These are phyloP conservation scores for Puccinia hordei DNA, from an alignment of 1,284 basidiomycete species.

Conservation along the genomic window DNA sequence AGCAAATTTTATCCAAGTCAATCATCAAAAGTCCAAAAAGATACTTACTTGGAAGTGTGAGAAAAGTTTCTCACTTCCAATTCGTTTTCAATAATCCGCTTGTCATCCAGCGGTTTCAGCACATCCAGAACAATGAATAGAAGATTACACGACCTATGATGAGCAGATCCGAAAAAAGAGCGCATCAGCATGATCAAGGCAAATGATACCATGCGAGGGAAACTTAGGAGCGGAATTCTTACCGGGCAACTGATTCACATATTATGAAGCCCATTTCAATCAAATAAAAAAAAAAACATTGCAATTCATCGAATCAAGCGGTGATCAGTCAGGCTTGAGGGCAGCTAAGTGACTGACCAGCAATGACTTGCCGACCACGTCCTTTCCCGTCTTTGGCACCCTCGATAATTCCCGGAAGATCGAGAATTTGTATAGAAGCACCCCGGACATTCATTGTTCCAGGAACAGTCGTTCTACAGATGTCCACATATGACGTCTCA, in stretches of 20 bases:
- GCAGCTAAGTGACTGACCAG: slow-evolving; percentile 65
- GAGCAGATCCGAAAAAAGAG: slow-evolving; percentile 61
- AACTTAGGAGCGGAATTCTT: background rate
- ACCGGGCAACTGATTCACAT: slow-evolving; percentile 22
- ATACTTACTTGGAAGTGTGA: background rate
- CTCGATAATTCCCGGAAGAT: slow-evolving; percentile 87
- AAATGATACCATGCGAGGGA: background rate
- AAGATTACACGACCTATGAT: slow-evolving; percentile 90
- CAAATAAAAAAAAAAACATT: background rate
- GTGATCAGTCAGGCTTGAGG: background rate
- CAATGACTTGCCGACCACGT: slow-evolving; percentile 90
- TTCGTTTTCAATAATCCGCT: slow-evolving; percentile 85
- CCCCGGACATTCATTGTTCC: slow-evolving; percentile 92
- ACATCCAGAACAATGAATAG: slow-evolving; percentile 99
- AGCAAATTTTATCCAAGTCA: background rate
- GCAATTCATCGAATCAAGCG: background rate
- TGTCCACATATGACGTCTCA: background rate
- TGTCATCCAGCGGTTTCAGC: slow-evolving; percentile 92
- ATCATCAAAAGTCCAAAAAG: background rate
- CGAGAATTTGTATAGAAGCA: slow-evolving; percentile 74
- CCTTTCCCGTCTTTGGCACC: slow-evolving; percentile 98
- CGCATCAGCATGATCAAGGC: background rate
- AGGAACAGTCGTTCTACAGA: slow-evolving; percentile 71
- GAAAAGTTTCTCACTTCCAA: slow-evolving; percentile 70
- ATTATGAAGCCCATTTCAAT: no score